These are phyloP conservation scores for Calonectria crousiana DNA, from an alignment of 2,329 filamentous ascomycete species.

Conservation along the genomic window DNA sequence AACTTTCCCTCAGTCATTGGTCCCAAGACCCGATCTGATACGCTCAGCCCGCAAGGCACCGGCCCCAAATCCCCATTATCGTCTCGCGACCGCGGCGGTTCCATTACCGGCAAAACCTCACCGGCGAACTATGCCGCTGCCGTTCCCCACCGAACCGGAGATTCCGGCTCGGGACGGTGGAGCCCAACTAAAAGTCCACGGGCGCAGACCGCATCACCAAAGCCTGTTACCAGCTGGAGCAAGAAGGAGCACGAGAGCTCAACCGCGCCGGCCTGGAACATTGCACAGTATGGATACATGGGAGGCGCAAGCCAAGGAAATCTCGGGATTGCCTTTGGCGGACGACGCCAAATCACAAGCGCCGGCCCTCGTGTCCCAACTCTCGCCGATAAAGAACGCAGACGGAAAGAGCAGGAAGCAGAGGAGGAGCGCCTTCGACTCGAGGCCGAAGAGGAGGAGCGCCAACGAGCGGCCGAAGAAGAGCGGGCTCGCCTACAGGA, in stretches of 20 bases:
- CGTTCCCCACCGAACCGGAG: constrained; percentile 66
- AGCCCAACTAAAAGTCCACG: constrained; percentile 73
- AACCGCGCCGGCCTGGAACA: constrained; percentile 96
- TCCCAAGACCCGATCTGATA: constrained; percentile 69
- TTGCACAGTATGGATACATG: constrained; percentile 98
- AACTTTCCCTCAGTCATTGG: constrained; percentile 84
- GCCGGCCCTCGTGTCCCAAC: constrained; percentile 83
- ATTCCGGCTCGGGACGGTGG: constrained; percentile 66
- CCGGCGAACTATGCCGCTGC: constrained; percentile 61
- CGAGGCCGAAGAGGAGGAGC: constrained; percentile 66
- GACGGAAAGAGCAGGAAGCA: constrained; percentile 65
- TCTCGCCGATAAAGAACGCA: constrained; percentile 85
- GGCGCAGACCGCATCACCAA: constrained; percentile 65
- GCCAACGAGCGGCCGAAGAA: constrained; percentile 63
- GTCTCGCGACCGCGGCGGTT: constrained; percentile 61
- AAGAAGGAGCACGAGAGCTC: constrained; percentile 83
- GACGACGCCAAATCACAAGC: constrained; percentile 90
- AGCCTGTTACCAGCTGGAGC: constrained; percentile 87
- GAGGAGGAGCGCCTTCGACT: constrained; percentile 71
- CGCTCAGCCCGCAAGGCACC: constrained; percentile 76
- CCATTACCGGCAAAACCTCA: constrained; percentile 68
- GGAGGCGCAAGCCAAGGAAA: constrained; percentile 97
- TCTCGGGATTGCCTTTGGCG: constrained; percentile 92
- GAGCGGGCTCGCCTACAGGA: constrained; percentile 73
- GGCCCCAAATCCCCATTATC: constrained; percentile 63